Conservation (phyloP, 2,329 filamentous ascomycete genomes). For the Epichloe sp. region DNA sequence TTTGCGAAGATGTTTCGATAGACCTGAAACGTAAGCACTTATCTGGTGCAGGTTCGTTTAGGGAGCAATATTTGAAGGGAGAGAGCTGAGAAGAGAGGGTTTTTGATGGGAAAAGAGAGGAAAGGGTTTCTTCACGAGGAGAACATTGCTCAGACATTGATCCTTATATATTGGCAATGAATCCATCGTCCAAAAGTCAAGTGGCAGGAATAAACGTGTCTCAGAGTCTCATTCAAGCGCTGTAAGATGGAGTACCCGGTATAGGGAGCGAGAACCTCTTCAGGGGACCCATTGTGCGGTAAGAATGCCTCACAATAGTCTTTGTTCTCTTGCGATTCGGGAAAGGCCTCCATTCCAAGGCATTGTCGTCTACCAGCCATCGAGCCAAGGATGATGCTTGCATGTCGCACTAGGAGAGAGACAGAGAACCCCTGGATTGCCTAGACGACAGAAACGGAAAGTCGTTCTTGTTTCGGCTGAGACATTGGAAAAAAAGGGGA, state of each 20-base stretch:
- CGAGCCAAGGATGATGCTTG: background rate
- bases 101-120: slow-evolving; percentile 2
- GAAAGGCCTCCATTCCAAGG: slow-evolving; percentile 1
- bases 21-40: too few species aligned
- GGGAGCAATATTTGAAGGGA: background rate
- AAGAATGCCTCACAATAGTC: background rate
- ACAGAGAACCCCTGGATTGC: background rate
- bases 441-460: background rate
- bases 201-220: slow-evolving; percentile 3
- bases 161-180: slow-evolving; percentile 5
- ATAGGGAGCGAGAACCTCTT: background rate
- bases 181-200: background rate
- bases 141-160: background rate
- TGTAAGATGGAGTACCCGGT: background rate
- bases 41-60: background rate
- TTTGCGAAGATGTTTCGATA: background rate
- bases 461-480: background rate
- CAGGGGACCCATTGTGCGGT: background rate
- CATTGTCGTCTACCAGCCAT: background rate
- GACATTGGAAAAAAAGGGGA: background rate
- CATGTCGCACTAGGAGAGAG: background rate
- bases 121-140: background rate
- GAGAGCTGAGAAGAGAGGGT: background rate
- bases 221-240: background rate
- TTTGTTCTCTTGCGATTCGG: slow-evolving; percentile 1